Percentiles rank a stretch among this genome's conserved stretches.
Conservation (phyloP, 2,329 filamentous ascomycete genomes). For the Arthrocladium fulminans region DNA sequence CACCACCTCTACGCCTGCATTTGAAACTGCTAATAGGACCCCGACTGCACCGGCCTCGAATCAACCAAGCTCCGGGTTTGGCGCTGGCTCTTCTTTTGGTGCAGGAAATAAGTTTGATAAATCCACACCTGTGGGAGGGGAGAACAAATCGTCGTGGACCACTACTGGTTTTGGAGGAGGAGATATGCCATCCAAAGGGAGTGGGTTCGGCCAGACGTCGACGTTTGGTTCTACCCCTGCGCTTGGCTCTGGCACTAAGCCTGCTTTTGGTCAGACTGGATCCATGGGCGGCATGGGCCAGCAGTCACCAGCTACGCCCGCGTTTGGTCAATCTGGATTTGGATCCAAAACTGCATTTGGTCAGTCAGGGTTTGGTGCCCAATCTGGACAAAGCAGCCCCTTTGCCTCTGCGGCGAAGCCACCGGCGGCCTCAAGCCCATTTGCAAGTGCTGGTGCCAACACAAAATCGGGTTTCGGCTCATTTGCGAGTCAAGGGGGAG, state of each 20-base stretch:
- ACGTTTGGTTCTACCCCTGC: constrained; percentile 31
- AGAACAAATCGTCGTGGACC: constrained; percentile 23
- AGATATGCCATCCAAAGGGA: constrained; percentile 5
- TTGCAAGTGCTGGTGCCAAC: constrained; percentile 13
- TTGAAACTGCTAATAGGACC: constrained; percentile 9
- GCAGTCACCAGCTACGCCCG: constrained; percentile 14
- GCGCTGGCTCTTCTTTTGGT: constrained; percentile 19
- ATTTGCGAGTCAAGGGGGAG: constrained; percentile 22
- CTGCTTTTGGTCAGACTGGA: constrained; percentile 31
- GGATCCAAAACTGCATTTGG: constrained; percentile 15
- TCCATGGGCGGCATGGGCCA: constrained; percentile 31
- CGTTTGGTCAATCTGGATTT: constrained; percentile 18
- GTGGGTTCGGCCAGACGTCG: constrained; percentile 19
- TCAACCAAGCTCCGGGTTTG: constrained; percentile 9
- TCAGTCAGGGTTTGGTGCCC: constrained; percentile 12
- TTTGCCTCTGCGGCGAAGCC: background rate
- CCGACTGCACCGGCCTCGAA: background rate
- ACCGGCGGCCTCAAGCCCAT: constrained; percentile 15
- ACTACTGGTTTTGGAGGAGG: constrained; percentile 20
- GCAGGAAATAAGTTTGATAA: constrained; percentile 14
- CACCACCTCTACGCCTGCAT: constrained; percentile 8
- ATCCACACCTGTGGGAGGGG: constrained; percentile 24
- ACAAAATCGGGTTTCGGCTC: constrained; percentile 23
- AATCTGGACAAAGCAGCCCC: constrained; percentile 2
- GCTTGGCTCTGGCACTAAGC: constrained; percentile 16